phyloP scores from a whole-genome alignment of 257 asterid genomes.

The Thymus mandschuricus region DNA sequence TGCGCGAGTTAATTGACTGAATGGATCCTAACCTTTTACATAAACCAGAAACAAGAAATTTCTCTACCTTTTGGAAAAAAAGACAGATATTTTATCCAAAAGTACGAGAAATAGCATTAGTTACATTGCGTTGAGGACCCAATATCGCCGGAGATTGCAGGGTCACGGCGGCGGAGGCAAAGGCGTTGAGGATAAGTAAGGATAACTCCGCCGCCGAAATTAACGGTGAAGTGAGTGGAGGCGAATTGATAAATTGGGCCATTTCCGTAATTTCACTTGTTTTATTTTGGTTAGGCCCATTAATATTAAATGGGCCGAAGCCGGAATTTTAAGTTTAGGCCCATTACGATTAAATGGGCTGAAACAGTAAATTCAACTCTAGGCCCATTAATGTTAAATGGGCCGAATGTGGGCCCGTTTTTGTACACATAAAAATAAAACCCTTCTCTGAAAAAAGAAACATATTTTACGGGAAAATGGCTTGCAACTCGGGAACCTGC shows the following conservation, averaged over 20 bases:
- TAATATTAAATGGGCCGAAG: no score
- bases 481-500: conserved; percentile 69
- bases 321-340: not conserved
- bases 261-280: not conserved
- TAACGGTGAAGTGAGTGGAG: not conserved
- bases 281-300: no score
- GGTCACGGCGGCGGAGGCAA: not conserved
- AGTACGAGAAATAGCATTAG: not conserved
- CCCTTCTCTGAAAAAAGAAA: conserved; percentile 17
- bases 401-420: no score
- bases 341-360: not conserved
- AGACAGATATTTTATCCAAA: not conserved
- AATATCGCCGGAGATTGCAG: not conserved
- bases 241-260: not conserved
- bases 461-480: conserved; percentile 42
- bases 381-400: not conserved
- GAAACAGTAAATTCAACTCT: not conserved
- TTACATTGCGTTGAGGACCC: not conserved
- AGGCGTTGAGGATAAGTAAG: not conserved
- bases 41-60: no score
- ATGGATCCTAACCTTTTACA: not conserved
- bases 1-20: not conserved
- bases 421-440: not conserved
- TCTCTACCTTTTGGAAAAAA: not conserved
- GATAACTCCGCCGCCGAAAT: not conserved